A percentile compares a stretch with the other conserved stretches of the same genome.
Evolutionary conservation across 257 asterid genomes (phyloP).

Genomic region (Scutellaria barbata): DNA sequence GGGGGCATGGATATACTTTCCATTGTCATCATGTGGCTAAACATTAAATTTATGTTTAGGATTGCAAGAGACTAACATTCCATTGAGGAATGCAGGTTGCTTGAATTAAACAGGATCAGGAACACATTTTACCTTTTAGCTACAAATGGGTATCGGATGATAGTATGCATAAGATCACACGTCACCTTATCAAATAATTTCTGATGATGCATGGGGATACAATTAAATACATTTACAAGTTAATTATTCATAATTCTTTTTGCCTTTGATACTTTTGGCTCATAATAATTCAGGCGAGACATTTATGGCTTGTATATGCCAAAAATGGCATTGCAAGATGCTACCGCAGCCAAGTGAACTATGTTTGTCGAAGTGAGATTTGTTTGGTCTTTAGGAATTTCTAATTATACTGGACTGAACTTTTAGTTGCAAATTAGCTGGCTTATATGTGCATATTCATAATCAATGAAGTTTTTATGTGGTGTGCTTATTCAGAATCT

Average conservation of each 20-base stretch:
- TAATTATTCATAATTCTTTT: background rate
- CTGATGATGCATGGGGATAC: background rate
- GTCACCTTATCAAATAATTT: background rate
- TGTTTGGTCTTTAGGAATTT: slow-evolving; percentile 1
- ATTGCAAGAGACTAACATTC: slow-evolving; percentile 12
- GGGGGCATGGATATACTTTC: too few species aligned
- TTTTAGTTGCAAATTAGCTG: slow-evolving; percentile 24
- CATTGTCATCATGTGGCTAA: too few species aligned
- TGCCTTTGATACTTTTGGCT: slow-evolving; percentile 17
- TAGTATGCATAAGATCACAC: background rate
- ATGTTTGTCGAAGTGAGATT: background rate
- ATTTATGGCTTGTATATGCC: slow-evolving; percentile 1
- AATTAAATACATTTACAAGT: background rate
- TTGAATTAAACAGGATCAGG: background rate
- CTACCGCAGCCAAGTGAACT: background rate
- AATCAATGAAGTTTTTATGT: slow-evolving; percentile 1
- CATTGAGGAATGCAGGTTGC: background rate
- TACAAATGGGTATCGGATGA: background rate
- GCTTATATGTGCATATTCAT: slow-evolving; percentile 12
- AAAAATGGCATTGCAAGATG: slow-evolving; percentile 17
- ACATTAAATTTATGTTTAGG: background rate
- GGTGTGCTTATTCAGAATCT: background rate
- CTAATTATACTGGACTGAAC: background rate
- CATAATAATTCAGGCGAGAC: background rate
- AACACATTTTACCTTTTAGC: background rate